Base-by-base conservation (phyloP, 345 rosid genomes). In the Lepidium aucheri region DNA sequence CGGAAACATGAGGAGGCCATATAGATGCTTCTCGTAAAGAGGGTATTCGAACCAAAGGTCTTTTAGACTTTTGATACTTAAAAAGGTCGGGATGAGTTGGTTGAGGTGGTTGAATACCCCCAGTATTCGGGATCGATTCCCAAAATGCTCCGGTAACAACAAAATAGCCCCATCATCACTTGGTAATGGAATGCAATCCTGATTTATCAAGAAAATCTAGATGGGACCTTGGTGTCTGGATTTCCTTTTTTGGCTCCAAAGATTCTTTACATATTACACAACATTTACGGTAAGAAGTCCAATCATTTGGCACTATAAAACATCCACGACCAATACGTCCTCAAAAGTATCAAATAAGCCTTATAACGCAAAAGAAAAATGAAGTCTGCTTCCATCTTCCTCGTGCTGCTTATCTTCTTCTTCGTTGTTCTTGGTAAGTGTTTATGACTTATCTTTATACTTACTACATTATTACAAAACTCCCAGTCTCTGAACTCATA, bases 351-450 rank as follows among this genome's bases (percentile, higher is more conserved):
- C n/a, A n/a, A n/a, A n/a, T n/a, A n/a, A n/a, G n/a, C n/a, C n/a
- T n/a, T 38, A 20, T 20, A 20, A 43, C 28, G 5, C 24, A 38
- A 45, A 60, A 20, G 9, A 2, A 70, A 35, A 40, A 72, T 64
- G 70, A 72, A 72, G 46, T 20, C 32, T 46, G 32, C 28, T 72
- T 50, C 63, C 53, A 47, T 72, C 22, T 33, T 49, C 53, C 8
- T 65, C 3, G 65, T 51, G 18, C 10, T 72, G 38, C 49, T 64
- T 39, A 6, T 65, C 44, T 33, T 72, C 60, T 64, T 64, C 53
- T 53, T 72, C 53, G 39, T 35, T 9, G 24, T 64, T 47, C 45
- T 72, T 56, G 70, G 70, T 72, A 72, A 72, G 60, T 17, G 32
- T 28, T 28, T 28, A 28, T 28, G 32, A 60, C 28, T 54, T 33